Base-by-base conservation (phyloP, 140 eudicot species). In the Ambrosia hybrid region DNA sequence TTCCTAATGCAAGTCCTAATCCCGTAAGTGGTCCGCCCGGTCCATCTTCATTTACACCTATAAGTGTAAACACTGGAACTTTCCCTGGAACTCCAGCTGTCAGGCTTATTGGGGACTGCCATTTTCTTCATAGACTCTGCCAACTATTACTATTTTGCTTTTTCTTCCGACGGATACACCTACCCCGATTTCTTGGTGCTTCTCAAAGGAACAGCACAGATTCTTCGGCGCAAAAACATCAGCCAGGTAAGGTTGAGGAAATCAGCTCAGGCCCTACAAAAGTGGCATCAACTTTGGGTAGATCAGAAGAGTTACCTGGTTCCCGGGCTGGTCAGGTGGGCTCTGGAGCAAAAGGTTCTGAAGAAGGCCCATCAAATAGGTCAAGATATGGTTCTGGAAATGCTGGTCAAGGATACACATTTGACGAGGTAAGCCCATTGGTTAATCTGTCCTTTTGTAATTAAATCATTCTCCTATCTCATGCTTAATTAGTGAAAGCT, bases 1-100 rank as follows among this genome's bases (percentile, higher is more conserved):
- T 73, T 65, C 85, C 99, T 38, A 88, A 57, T 78, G 58, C 97
- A 46, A 80, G 92, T 38, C 97, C 97, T 33, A 88, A 81, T 77
- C 97, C 96, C 70, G 65, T 88, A 15, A 90, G 76, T 55, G 99
- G 99, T 7, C 94, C 91, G 7, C 7, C 26, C 26, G 26, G 45
- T 39, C 45, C 52, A 15, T 80, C 99, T 17, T 79, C 96, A 8
- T 90, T 90, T 26, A 90, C 90, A 96, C 98, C 97, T 5, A 93
- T 94, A 69, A 94, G 97, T 67, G 88, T 94, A 52, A 94, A 94
- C 78, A 90, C 97, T 4, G 97, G 99, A 79, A 94, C 99, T 16
- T 94, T 90, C 71, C 99, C 97, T 0, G 99, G 99, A 73, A 94
- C 99, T 26, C 99, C 99, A 67, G 99, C 99, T 73, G 99, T 94